Evolutionary conservation across 768 basidiomycete genomes (phyloP).

Genomic region (Rhodotorula paludigena): DNA sequence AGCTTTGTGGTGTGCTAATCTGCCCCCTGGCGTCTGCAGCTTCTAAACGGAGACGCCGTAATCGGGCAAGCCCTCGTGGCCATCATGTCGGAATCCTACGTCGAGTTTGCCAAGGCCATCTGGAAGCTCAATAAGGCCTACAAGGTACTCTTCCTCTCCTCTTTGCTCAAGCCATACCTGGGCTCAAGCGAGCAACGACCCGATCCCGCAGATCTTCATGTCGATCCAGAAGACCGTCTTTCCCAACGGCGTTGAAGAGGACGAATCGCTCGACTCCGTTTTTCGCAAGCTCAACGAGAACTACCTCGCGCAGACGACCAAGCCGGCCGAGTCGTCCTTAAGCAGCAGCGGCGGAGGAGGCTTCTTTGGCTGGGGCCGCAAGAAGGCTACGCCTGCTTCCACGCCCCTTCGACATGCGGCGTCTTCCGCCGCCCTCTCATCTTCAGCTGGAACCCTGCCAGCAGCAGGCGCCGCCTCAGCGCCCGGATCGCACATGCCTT

Average conservation of each 20-base stretch:
- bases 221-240: constrained; percentile 21
- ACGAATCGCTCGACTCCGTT: constrained; percentile 27
- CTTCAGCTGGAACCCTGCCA: not conserved
- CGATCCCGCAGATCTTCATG: not conserved
- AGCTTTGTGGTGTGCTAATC: not conserved
- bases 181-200: not conserved
- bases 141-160: constrained; percentile 1
- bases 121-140: constrained; percentile 35
- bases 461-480: not conserved
- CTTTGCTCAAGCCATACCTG: not conserved
- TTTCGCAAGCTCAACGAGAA: constrained; percentile 29
- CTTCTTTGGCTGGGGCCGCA: constrained; percentile 24
- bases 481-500: not conserved
- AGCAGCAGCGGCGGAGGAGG: constrained; percentile 2
- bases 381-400: not conserved
- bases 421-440: constrained; percentile 13
- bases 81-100: constrained; percentile 27
- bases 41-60: constrained; percentile 17
- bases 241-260: constrained; percentile 16
- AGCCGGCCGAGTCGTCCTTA: not conserved
- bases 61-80: constrained; percentile 26
- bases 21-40: not conserved
- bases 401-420: constrained; percentile 4
- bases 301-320: constrained; percentile 20
- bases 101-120: constrained; percentile 25